Evolutionary conservation across 2,329 filamentous ascomycete genomes (phyloP).

Genomic region (Colletotrichum kahawae): DNA sequence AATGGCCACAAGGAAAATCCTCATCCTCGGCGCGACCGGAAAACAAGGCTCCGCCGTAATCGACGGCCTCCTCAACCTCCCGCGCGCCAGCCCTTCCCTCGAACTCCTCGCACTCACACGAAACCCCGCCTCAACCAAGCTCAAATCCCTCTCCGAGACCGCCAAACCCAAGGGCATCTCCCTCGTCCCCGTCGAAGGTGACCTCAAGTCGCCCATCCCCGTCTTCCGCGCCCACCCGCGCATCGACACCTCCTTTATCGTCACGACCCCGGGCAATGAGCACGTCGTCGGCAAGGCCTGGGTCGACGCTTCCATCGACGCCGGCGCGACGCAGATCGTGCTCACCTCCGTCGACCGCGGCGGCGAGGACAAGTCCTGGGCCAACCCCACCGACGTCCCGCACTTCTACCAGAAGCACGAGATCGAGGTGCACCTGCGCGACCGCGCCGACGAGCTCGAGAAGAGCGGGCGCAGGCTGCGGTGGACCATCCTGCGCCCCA

Average conservation of each 20-base stretch:
- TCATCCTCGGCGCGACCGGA: constrained; percentile 54
- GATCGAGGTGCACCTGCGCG: constrained; percentile 23
- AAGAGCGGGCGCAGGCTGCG: not conserved
- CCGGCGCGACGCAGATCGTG: constrained; percentile 51
- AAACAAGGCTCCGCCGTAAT: constrained; percentile 50
- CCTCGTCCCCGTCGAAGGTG: constrained; percentile 25
- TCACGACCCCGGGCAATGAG: constrained; percentile 30
- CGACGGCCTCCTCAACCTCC: constrained; percentile 29
- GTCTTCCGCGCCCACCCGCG: constrained; percentile 26
- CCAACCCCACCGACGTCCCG: constrained; percentile 26
- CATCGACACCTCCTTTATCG: constrained; percentile 29
- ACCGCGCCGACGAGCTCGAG: constrained; percentile 6
- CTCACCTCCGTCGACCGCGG: constrained; percentile 30
- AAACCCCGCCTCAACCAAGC: constrained; percentile 1
- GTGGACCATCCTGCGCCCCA: constrained; percentile 32
- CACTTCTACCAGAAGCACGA: constrained; percentile 27
- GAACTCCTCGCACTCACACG: constrained; percentile 21
- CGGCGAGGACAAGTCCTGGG: constrained; percentile 28
- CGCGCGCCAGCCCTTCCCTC: not conserved
- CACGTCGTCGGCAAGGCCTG: constrained; percentile 28
- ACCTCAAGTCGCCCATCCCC: constrained; percentile 16
- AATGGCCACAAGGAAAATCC: constrained; percentile 36
- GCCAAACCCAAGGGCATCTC: constrained; percentile 4
- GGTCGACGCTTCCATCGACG: constrained; percentile 29
- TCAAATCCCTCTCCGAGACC: constrained; percentile 18